Evolutionary conservation across 1,284 basidiomycete genomes (phyloP).

Genomic region (Apiotrichum mycotoxinovorans): DNA sequence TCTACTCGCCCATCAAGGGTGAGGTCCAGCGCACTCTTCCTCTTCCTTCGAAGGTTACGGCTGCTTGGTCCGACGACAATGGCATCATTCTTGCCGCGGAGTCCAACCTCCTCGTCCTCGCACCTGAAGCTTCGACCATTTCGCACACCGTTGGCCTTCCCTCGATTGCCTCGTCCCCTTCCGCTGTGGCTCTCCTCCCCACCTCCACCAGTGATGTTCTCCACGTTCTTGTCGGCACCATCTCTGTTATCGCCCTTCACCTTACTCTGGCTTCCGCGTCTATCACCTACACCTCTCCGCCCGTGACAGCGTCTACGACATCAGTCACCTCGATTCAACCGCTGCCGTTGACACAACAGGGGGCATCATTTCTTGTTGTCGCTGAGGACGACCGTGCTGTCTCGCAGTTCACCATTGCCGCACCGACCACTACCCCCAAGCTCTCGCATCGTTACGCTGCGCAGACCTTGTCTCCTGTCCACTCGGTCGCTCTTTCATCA

Average conservation of each 20-base stretch:
- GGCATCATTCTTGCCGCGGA: constrained; percentile 32
- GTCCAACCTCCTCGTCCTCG: constrained; percentile 35
- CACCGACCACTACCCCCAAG: constrained; percentile 53
- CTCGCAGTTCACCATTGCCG: constrained; percentile 56
- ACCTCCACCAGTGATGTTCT: constrained; percentile 33
- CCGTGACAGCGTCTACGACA: constrained; percentile 45
- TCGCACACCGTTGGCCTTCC: constrained; percentile 35
- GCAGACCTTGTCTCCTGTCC: constrained; percentile 60
- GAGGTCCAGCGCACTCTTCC: constrained; percentile 33
- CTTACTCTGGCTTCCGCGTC: constrained; percentile 31
- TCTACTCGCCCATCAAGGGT: constrained; percentile 32
- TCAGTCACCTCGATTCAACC: constrained; percentile 40
- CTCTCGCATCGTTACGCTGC: constrained; percentile 59
- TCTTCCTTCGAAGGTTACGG: constrained; percentile 31
- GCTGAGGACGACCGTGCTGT: constrained; percentile 72
- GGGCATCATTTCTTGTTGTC: constrained; percentile 60
- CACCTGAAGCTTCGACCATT: constrained; percentile 31
- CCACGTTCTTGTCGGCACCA: constrained; percentile 34
- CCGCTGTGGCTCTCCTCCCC: constrained; percentile 36
- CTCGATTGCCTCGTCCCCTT: constrained; percentile 24
- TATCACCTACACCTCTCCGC: constrained; percentile 32
- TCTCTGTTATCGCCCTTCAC: constrained; percentile 34
- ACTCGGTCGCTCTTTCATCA: constrained; percentile 55
- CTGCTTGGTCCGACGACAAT: constrained; percentile 35
- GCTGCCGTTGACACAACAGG: constrained; percentile 33